phyloP scores from a whole-genome alignment of 1,139 yeast species.

The Blastobotrys arbuscula region DNA sequence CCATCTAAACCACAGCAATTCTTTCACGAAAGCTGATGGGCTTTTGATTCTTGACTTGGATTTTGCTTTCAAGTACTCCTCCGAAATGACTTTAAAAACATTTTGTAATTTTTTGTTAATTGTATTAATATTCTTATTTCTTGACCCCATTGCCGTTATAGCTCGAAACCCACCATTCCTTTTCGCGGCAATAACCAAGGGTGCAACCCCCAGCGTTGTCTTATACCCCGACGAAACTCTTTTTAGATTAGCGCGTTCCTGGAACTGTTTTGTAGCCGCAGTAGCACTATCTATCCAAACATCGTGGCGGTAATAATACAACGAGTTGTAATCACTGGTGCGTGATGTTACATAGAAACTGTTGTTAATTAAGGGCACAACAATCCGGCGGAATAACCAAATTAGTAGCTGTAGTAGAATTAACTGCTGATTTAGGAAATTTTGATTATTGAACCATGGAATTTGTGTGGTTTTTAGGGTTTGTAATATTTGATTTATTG shows the following conservation, averaged over 20 bases:
- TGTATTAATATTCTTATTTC: slow-evolving; percentile 8
- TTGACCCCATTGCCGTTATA: slow-evolving; percentile 25
- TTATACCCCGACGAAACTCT: not conserved
- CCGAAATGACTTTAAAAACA: slow-evolving; percentile 21
- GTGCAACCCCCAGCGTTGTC: slow-evolving; percentile 23
- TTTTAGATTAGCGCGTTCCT: not conserved
- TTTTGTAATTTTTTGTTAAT: slow-evolving; percentile 29
- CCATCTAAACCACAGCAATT: slow-evolving; percentile 19
- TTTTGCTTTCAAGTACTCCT: not conserved
- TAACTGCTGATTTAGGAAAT: slow-evolving; percentile 19
- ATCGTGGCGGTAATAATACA: slow-evolving; percentile 53
- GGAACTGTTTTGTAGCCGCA: not conserved
- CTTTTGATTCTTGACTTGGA: slow-evolving; percentile 7
- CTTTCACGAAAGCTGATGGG: slow-evolving; percentile 15
- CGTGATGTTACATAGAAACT: slow-evolving; percentile 66
- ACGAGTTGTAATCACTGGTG: slow-evolving; percentile 35
- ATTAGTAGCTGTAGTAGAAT: slow-evolving; percentile 41
- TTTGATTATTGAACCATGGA: slow-evolving; percentile 38
- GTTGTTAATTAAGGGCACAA: slow-evolving; percentile 45
- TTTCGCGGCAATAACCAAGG: slow-evolving; percentile 28
- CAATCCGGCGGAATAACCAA: slow-evolving; percentile 53
- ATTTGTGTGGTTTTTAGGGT: slow-evolving; percentile 39
- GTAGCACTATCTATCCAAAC: slow-evolving; percentile 43
- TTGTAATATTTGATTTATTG: slow-evolving; percentile 30
- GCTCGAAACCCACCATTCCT: slow-evolving; percentile 23